Evolutionary conservation across 257 asterid genomes (phyloP), one percentile per base, ranked within the genome.

Genomic region (Rhazya stricta): DNA sequence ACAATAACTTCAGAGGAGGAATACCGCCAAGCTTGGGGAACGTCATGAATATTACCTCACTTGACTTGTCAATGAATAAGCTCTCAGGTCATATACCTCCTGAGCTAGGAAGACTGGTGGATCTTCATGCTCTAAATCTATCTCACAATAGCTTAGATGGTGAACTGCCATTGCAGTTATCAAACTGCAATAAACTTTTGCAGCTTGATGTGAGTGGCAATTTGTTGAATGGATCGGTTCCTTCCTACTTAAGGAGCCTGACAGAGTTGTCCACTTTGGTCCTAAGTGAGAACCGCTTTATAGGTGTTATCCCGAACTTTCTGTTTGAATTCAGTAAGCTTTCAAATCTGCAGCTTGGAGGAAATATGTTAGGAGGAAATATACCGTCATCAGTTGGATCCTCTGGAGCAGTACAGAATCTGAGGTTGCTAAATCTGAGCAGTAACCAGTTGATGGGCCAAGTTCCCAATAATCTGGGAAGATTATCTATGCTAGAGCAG

Each of bases 371-470:
- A 60, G 87, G 83, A 29, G 93, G 95, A 67, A 41, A 66, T 73
- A 82, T 91, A 69, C 88, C 89, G 34, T 80, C 84, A 32, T 53
- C 83, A 37, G 76, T 79, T 62, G 85, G 89, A 43, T 60, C 74
- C 21, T 75, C 51, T 39, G 77, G 73, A n/a, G 84, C 74, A 73
- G 85, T 76, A 43, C 87, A 79, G 81, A 85, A 86, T 80, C 79
- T 91, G 71, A 85, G 83, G 72, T 81, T 72, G 19, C 80, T 91
- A 77, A 91, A 91, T 84, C 76, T 91, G 45, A 90, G 96, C 85
- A 77, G 83, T n/a, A 88, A 90, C 25, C 58, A 76, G 58, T 81
- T 92, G 82, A 81, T 78, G 3, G 96, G 96, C 50, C 75, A 42
- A 13, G 72, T 90, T 46, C 97, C 97, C 12, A 25, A 16, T 0